Percentiles rank a stretch among this genome's conserved stretches.
Conservation (phyloP, 2,329 filamentous ascomycete species). For the Aulographum hederae region DNA sequence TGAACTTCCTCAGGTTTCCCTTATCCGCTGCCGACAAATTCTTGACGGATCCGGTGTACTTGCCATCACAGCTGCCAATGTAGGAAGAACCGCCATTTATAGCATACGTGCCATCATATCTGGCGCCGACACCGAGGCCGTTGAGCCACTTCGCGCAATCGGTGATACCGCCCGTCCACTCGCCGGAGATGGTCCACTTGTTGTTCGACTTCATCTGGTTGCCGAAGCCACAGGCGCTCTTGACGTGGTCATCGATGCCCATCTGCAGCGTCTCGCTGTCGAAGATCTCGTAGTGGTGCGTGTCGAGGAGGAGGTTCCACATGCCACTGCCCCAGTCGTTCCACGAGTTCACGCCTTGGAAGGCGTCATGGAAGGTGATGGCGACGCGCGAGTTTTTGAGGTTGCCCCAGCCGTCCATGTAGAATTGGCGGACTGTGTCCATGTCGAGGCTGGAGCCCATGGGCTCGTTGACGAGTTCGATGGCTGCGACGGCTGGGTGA, state of each 20-base stretch:
- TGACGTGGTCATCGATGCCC: constrained; percentile 20
- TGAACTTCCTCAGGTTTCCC: constrained; percentile 23
- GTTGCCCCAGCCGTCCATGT: constrained; percentile 29
- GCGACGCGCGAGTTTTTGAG: constrained; percentile 22
- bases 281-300: constrained; percentile 31
- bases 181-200: constrained; percentile 28
- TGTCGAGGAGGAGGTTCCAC: constrained; percentile 25
- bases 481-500: constrained; percentile 26
- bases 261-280: constrained; percentile 17
- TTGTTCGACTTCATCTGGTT: constrained; percentile 24
- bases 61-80: constrained; percentile 25
- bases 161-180: constrained; percentile 28
- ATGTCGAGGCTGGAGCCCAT: constrained; percentile 23
- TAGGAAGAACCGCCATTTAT: constrained; percentile 17
- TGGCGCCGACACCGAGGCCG: constrained; percentile 25
- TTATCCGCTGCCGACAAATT: constrained; percentile 22
- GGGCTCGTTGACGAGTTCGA: constrained; percentile 30
- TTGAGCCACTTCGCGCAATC: constrained; percentile 31
- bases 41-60: constrained; percentile 23
- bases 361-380: constrained; percentile 28
- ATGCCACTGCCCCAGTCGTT: constrained; percentile 24
- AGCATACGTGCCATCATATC: constrained; percentile 25
- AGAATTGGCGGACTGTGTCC: constrained; percentile 25
- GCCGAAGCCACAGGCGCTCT: constrained; percentile 25
- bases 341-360: constrained; percentile 25